These are phyloP conservation scores for Tagetes patula DNA, from an alignment of 129 eudicot species.

Conservation along the genomic window DNA sequence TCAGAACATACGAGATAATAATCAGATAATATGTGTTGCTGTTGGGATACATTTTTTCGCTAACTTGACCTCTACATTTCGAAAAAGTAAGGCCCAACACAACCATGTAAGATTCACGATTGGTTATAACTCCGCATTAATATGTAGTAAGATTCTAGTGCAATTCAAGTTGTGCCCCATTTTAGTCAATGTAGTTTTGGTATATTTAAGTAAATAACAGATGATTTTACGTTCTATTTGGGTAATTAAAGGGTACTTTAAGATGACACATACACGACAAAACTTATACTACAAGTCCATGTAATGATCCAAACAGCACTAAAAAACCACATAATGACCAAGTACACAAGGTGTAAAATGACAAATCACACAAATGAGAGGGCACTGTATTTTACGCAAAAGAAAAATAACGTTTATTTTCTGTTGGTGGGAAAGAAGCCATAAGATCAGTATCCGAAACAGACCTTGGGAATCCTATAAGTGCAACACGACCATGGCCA, in stretches of 20 bases:
- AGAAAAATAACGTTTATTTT: neutral
- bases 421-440: constrained; percentile 7
- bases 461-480: constrained; percentile 97
- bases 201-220: neutral
- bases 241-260: neutral
- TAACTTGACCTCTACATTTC: constrained; percentile 6
- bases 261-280: neutral
- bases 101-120: constrained; percentile 2
- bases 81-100: constrained; percentile 6
- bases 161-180: neutral
- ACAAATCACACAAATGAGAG: neutral
- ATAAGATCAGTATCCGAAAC: constrained; percentile 15
- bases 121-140: neutral
- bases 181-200: neutral
- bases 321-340: neutral
- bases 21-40: neutral
- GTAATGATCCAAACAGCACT: neutral
- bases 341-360: neutral
- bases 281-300: neutral
- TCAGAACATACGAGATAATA: constrained; percentile 2
- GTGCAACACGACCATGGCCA: constrained; percentile 97
- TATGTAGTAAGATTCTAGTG: neutral
- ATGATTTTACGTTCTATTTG: neutral
- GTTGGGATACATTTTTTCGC: neutral
- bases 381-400: neutral